Conservation (phyloP, 139 green algal species). For the Spirogloea muscicola region DNA sequence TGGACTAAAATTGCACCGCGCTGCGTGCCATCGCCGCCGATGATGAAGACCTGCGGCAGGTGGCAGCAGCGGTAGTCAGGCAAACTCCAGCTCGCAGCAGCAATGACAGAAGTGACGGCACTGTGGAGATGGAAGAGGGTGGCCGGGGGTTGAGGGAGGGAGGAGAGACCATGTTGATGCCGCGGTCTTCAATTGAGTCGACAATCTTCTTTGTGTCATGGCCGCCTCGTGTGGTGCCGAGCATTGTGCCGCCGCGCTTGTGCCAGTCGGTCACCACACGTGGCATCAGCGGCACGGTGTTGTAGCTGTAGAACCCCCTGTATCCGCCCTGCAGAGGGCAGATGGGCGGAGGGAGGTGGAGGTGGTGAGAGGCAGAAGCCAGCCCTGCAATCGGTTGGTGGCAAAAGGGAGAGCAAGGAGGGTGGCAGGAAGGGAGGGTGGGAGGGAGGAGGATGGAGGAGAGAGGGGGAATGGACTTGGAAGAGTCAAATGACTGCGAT, state of each 20-base stretch:
- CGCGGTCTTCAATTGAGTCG: slow-evolving; percentile 88
- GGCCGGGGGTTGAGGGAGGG: neutral
- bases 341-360: neutral
- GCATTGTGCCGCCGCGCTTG: slow-evolving; percentile 88
- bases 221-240: slow-evolving; percentile 86
- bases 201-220: slow-evolving; percentile 92
- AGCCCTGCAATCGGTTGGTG: too few species aligned
- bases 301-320: slow-evolving; percentile 70
- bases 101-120: too few species aligned
- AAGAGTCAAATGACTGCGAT: too few species aligned
- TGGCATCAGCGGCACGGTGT: slow-evolving; percentile 69
- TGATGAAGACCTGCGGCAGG: slow-evolving; percentile 57
- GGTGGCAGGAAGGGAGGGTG: too few species aligned
- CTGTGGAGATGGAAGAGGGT: neutral
- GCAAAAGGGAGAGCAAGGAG: too few species aligned
- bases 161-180: slow-evolving; percentile 93
- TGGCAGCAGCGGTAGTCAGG: too few species aligned
- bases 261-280: slow-evolving; percentile 85
- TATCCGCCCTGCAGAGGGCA: slow-evolving; percentile 64
- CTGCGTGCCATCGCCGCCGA: slow-evolving; percentile 54
- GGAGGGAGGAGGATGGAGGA: too few species aligned
- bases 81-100: too few species aligned
- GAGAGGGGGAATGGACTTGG: too few species aligned
- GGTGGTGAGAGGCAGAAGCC: too few species aligned
- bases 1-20: slow-evolving; percentile 43